Evolutionary conservation across 371 early-diverging fungal genomes (phyloP).

Genomic region (Mortierella sp.): DNA sequence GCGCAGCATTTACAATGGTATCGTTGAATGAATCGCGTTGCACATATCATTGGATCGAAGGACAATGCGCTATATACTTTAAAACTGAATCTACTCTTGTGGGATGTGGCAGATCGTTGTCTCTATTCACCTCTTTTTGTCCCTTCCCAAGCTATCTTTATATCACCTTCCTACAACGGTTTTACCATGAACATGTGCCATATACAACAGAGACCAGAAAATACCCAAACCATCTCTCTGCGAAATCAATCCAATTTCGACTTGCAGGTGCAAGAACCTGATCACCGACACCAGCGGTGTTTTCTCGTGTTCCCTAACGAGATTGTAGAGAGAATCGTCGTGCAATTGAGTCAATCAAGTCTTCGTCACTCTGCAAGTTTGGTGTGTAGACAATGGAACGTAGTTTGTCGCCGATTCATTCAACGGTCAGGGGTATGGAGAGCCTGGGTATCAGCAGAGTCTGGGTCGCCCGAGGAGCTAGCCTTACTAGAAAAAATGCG

Average conservation of each 20-base stretch:
- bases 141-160: too few relatives aligned
- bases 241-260: not conserved
- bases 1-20: too few relatives aligned
- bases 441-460: not conserved
- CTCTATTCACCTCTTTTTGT: too few relatives aligned
- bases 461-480: not conserved
- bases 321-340: not conserved
- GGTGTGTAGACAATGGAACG: not conserved
- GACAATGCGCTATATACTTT: too few relatives aligned
- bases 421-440: not conserved
- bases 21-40: not conserved
- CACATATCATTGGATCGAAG: not conserved
- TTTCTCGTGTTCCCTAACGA: not conserved
- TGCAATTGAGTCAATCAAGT: not conserved
- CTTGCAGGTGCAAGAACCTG: not conserved
- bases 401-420: not conserved
- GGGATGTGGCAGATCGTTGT: too few relatives aligned
- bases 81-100: too few relatives aligned
- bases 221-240: too few relatives aligned
- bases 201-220: too few relatives aligned
- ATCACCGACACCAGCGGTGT: not conserved
- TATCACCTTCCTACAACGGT: too few relatives aligned
- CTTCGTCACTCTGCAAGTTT: conserved; percentile 1
- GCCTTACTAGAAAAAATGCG: not conserved
- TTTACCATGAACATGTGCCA: too few relatives aligned